These are phyloP conservation scores for Fusarium poae DNA, from an alignment of 2,329 filamentous ascomycete genomes.

Conservation along the genomic window DNA sequence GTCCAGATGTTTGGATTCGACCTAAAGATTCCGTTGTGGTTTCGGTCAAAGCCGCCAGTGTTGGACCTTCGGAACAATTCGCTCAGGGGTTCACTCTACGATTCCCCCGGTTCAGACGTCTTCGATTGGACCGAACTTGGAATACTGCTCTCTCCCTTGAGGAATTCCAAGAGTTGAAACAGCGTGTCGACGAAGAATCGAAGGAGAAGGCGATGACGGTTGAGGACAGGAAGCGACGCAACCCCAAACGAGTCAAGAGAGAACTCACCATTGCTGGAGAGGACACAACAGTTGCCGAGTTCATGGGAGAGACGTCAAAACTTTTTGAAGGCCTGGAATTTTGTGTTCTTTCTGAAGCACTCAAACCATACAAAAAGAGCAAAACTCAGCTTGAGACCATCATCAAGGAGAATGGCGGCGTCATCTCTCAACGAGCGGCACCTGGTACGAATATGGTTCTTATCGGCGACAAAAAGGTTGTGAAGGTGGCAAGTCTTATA, in stretches of 20 bases:
- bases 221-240: constrained; percentile 71
- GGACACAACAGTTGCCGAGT: constrained; percentile 59
- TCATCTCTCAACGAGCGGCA: constrained; percentile 78
- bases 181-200: constrained; percentile 75
- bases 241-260: constrained; percentile 73
- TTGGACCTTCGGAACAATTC: constrained; percentile 82
- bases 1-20: constrained; percentile 92
- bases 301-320: constrained; percentile 69
- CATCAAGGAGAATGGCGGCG: constrained; percentile 86
- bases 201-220: constrained; percentile 83
- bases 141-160: constrained; percentile 80
- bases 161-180: constrained; percentile 80
- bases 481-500: constrained; percentile 86
- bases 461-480: constrained; percentile 81
- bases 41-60: constrained; percentile 87
- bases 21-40: constrained; percentile 89
- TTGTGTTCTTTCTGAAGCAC: constrained; percentile 83
- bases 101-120: constrained; percentile 88
- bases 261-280: constrained; percentile 80
- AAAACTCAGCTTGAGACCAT: constrained; percentile 85
- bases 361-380: constrained; percentile 76
- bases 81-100: constrained; percentile 81
- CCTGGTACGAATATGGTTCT: constrained; percentile 74
- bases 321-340: constrained; percentile 84
- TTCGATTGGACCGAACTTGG: constrained; percentile 89